Evolutionary conservation across 192 early-diverging fungal species (phyloP).

Genomic region (Gonapodya prolifera): DNA sequence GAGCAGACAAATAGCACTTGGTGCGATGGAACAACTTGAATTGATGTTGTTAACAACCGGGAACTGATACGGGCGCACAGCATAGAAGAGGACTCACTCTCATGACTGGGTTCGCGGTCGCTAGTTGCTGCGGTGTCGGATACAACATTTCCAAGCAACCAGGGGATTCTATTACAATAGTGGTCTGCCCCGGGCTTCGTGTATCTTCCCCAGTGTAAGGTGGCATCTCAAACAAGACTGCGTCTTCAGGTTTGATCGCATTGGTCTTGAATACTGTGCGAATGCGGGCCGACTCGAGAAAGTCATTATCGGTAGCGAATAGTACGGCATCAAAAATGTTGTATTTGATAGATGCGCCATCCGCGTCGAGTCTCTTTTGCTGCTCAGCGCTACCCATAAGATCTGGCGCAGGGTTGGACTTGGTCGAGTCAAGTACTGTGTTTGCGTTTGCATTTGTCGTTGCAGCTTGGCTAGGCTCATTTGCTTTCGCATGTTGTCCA

Average conservation of each 20-base stretch:
- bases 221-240: constrained; percentile 45
- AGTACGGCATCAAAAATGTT: constrained; percentile 34
- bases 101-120: constrained; percentile 10
- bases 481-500: neutral
- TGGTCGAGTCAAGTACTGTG: neutral
- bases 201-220: constrained; percentile 29
- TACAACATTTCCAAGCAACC: constrained; percentile 31
- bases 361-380: neutral
- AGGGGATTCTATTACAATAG: constrained; percentile 25
- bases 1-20: constrained; percentile 25
- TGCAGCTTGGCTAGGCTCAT: neutral
- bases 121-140: constrained; percentile 17
- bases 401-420: neutral
- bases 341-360: constrained; percentile 3
- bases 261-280: constrained; percentile 33
- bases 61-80: neutral
- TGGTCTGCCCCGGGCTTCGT: constrained; percentile 7
- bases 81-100: constrained; percentile 7
- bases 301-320: constrained; percentile 49
- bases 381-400: neutral
- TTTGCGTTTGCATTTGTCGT: neutral
- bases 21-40: constrained; percentile 16
- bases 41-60: neutral
- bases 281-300: constrained; percentile 34
- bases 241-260: constrained; percentile 40